phyloP scores from a whole-genome alignment of 2,329 filamentous ascomycete species.

The Phoma sp. region DNA sequence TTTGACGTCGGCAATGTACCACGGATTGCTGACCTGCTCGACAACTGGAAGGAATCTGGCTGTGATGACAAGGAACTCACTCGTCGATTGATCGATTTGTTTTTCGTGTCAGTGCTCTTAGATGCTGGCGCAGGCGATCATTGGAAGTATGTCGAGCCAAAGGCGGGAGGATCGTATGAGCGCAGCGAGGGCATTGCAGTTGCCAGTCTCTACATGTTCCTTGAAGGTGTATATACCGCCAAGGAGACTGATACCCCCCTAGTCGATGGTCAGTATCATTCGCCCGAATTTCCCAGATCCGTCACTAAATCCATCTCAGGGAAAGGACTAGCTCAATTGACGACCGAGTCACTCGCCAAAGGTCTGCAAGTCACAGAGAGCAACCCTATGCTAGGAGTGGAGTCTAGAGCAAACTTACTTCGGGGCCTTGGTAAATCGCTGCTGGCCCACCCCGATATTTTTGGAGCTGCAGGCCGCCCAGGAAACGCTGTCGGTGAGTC shows the following conservation, averaged over 20 bases:
- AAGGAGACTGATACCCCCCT: conserved; percentile 73
- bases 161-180: conserved; percentile 78
- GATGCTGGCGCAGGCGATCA: conserved; percentile 85
- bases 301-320: conserved; percentile 16
- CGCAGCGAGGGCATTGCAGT: conserved; percentile 87
- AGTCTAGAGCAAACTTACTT: conserved; percentile 80
- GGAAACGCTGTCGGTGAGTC: conserved; percentile 86
- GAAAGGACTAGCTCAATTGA: conserved; percentile 73
- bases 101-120: conserved; percentile 78
- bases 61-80: conserved; percentile 74
- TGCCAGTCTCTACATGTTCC: conserved; percentile 86
- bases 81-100: conserved; percentile 76
- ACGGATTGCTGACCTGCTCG: conserved; percentile 70
- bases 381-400: conserved; percentile 78
- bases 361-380: conserved; percentile 81
- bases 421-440: conserved; percentile 76
- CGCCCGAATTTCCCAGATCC: background rate
- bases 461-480: conserved; percentile 79
- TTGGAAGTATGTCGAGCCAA: conserved; percentile 89
- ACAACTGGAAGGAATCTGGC: conserved; percentile 61
- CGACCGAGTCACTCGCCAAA: conserved; percentile 72
- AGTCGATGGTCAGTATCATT: conserved; percentile 64
- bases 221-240: conserved; percentile 78
- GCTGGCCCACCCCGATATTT: conserved; percentile 73
- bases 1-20: conserved; percentile 78